Percentiles rank a stretch among this genome's conserved stretches.
phyloP scores from a whole-genome alignment of 2,329 filamentous ascomycete genomes.

The Albophoma yamanashiensis region DNA sequence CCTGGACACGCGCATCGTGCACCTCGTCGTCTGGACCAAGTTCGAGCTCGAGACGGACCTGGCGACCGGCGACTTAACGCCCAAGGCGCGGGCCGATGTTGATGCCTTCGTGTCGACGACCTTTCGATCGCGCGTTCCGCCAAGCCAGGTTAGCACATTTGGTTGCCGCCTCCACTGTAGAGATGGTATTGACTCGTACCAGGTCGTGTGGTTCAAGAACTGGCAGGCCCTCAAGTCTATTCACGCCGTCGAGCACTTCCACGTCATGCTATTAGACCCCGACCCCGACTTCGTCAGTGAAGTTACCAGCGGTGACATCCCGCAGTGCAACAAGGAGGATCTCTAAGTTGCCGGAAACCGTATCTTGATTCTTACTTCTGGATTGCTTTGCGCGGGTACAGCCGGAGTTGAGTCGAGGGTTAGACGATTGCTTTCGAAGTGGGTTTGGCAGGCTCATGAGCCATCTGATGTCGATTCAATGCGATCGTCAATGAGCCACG shows the following conservation, averaged over 20 bases:
- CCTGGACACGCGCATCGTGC: slow-evolving; percentile 64
- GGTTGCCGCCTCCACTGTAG: neutral
- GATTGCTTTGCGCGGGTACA: neutral
- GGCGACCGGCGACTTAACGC: slow-evolving; percentile 55
- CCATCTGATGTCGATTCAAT: neutral
- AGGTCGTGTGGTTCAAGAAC: slow-evolving; percentile 52
- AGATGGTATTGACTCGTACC: neutral
- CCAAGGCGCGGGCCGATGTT: slow-evolving; percentile 51
- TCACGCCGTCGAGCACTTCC: slow-evolving; percentile 83
- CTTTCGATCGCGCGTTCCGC: slow-evolving; percentile 46
- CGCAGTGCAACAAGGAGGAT: slow-evolving; percentile 40
- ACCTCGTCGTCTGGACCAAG: slow-evolving; percentile 90
- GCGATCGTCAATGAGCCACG: neutral
- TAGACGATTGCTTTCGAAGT: neutral
- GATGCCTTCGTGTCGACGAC: slow-evolving; percentile 57
- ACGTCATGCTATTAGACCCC: slow-evolving; percentile 80
- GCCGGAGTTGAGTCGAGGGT: neutral
- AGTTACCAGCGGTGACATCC: slow-evolving; percentile 65
- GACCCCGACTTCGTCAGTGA: slow-evolving; percentile 56
- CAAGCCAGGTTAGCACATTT: slow-evolving; percentile 37
- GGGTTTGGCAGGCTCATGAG: neutral
- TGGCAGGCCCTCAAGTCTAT: slow-evolving; percentile 80
- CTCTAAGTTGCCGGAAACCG: neutral
- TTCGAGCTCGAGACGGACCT: slow-evolving; percentile 65
- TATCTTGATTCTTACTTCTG: neutral